Evolutionary conservation across 2,329 filamentous ascomycete species (phyloP).

Genomic region (Exophiala calicioides): DNA sequence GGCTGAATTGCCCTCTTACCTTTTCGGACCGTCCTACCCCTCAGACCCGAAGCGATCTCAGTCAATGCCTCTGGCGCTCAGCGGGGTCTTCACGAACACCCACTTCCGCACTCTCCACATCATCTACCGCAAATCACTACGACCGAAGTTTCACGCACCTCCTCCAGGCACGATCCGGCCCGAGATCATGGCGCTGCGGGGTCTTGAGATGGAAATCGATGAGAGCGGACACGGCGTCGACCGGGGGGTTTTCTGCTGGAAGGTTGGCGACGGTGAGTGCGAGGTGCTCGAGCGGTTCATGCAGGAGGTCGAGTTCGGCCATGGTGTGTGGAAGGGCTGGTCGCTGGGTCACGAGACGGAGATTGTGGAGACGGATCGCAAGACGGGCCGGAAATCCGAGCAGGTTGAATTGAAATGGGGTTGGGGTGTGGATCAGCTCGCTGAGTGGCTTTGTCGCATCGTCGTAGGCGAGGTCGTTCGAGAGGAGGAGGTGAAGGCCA

Average conservation of each 20-base stretch:
- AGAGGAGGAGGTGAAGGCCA: slow-evolving; percentile 37
- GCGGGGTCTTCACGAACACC: slow-evolving; percentile 29
- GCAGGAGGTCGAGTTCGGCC: slow-evolving; percentile 26
- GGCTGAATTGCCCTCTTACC: slow-evolving; percentile 27
- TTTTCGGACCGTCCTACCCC: slow-evolving; percentile 30
- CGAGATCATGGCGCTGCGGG: slow-evolving; percentile 15
- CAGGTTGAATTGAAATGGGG: slow-evolving; percentile 34
- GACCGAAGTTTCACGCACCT: slow-evolving; percentile 28
- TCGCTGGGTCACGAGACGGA: slow-evolving; percentile 5
- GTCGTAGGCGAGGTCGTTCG: slow-evolving; percentile 50
- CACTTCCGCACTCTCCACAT: slow-evolving; percentile 33
- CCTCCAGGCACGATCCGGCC: slow-evolving; percentile 19
- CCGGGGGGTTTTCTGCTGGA: slow-evolving; percentile 25
- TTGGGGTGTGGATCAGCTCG: slow-evolving; percentile 48
- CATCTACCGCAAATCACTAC: slow-evolving; percentile 31
- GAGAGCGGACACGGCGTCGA: slow-evolving; percentile 23
- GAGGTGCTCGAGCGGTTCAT: slow-evolving; percentile 35
- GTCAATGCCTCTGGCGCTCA: slow-evolving; percentile 17
- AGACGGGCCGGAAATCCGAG: background rate
- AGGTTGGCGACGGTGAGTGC: slow-evolving; percentile 20
- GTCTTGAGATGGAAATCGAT: slow-evolving; percentile 68
- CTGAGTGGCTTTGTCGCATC: slow-evolving; percentile 47
- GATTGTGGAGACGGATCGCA: slow-evolving; percentile 30
- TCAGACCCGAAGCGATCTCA: slow-evolving; percentile 22
- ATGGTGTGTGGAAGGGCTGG: slow-evolving; percentile 13